Base-by-base conservation (phyloP, 208 protist genomes). In the Leishmania guyanensis region DNA sequence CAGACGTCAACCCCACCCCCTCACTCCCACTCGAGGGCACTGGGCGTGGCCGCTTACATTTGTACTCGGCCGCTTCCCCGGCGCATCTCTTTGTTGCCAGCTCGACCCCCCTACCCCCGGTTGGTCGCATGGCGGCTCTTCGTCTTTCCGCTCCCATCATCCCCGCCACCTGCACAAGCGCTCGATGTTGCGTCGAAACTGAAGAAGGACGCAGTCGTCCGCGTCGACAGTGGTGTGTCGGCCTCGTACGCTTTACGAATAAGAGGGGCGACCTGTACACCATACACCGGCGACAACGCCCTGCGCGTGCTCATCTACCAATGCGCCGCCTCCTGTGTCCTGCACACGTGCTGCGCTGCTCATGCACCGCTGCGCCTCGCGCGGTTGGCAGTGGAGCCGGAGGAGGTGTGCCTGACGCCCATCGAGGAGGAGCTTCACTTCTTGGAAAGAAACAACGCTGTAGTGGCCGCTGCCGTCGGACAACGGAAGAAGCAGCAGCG, bases 361-460 rank as follows among this genome's bases (percentile, higher is more conserved):
- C 84, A 88, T 69, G 83, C 83, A 6, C 43, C 82, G 12, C 68
- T 87, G n/a, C 86, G 89, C n/a, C 17, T 89, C 9, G 78, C 58
- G 6, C 81, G 79, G 1, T 36, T 90, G 62, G 81, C 54, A 39
- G 56, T 92, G 70, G 89, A 85, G 53, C 78, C 77, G 60, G 89
- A 92, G 75, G 86, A 89, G 78, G 68, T 86, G 43, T n/a, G 62
- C 14, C 64, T 92, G 20, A 72, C 86, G 1, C 62, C 77, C 5
- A 73, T 84, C 8, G 83, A 87, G 62, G 14, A 76, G 39, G 85
- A 91, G 75, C 75, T 82, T 17, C 77, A 39, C 36, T 68, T 56
- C 48, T 33, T 60, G 16, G 39, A 36, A 20, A 60, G n/a, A 22
- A 20, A 12, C 22, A 43, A 5, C 26, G 4, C 14, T 2, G 26